A percentile compares a stretch with the other conserved stretches of the same genome.
phyloP scores from a whole-genome alignment of 805 yeast genomes.

The Dipodascus geniculatus region DNA sequence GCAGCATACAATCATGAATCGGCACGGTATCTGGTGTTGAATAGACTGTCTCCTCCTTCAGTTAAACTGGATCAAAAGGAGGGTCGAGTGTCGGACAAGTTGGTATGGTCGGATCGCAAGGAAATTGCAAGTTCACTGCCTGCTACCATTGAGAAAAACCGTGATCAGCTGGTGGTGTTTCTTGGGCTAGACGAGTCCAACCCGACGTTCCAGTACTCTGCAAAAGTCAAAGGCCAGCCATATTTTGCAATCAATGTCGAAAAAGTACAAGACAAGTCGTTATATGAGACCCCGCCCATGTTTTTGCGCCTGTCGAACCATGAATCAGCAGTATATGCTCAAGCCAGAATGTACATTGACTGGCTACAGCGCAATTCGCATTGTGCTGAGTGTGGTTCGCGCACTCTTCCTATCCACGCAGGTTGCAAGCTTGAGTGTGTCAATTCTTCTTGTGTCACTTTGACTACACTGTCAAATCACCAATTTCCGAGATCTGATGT shows the following conservation, averaged over 20 bases:
- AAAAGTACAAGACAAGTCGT: conserved; percentile 6
- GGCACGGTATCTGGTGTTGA: conserved; percentile 38
- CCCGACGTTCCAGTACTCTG: conserved; percentile 9
- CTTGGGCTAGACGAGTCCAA: conserved; percentile 9
- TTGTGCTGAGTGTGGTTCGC: conserved; percentile 79
- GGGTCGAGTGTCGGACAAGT: background rate
- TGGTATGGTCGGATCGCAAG: conserved; percentile 15
- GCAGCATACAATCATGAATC: conserved; percentile 34
- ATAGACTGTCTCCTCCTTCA: conserved; percentile 13
- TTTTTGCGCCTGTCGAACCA: conserved; percentile 15
- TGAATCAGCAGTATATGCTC: conserved; percentile 64
- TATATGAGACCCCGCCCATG: conserved; percentile 27
- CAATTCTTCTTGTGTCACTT: conserved; percentile 25
- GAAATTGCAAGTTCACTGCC: conserved; percentile 24
- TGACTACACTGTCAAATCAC: conserved; percentile 50
- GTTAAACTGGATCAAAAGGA: background rate
- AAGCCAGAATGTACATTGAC: conserved; percentile 73
- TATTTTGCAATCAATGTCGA: conserved; percentile 18
- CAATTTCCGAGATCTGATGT: conserved; percentile 91
- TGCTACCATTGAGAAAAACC: conserved; percentile 20
- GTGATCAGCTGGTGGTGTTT: conserved; percentile 26
- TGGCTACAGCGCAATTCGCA: conserved; percentile 65
- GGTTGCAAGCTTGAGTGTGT: conserved; percentile 32
- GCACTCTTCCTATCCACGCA: conserved; percentile 28
- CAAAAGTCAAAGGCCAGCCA: conserved; percentile 15